Evolutionary conservation across 768 basidiomycete species (phyloP), one percentile per base, ranked within the genome.

Genomic region (Trametes sanguinea): DNA sequence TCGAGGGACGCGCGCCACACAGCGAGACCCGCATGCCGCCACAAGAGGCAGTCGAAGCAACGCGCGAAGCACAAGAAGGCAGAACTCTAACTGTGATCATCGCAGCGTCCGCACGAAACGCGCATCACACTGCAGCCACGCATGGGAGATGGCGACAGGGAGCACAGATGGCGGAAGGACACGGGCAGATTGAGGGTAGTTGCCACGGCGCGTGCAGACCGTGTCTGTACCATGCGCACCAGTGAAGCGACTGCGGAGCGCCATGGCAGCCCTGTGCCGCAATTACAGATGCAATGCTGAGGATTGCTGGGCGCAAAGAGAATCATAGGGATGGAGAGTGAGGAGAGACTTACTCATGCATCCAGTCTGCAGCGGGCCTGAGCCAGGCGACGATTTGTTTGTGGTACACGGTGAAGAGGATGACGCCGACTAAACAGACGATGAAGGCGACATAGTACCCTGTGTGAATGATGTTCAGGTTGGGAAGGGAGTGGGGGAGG

Each of bases 311-410:
- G 48, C 0, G 48, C 48, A 11, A 14, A 2, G 3, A 4, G 6
- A 10, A 30, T 5, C 4, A 2, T 8, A 22, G 55, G 16, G 42
- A 65, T 61, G 37, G 37, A 11, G 0, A 16, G 51, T 6, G 27
- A 40, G 50, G 17, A 13, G 43, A 57, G 9, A 77, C 84, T 69
- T 68, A 88, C 86, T 73, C 72, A 66, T 88, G 82, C 67, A 93
- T 75, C 84, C 83, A 85, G 33, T 80, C 77, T 0, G 90, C 87
- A 5, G 80, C 79, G 0, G 90, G 90, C 30, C 79, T 84, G 50
- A 94, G 77, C 83, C 82, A 85, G 9, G 80, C 57, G 4, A 94
- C 87, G 64, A 95, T 92, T 78, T 77, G 69, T 27, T 75, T 74
- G 69, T 84, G 80, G 68, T 77, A 80, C 37, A 80, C 67, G 7